phyloP scores from a whole-genome alignment of 116 monocot genomes.

The Cymodocea nodosa region DNA sequence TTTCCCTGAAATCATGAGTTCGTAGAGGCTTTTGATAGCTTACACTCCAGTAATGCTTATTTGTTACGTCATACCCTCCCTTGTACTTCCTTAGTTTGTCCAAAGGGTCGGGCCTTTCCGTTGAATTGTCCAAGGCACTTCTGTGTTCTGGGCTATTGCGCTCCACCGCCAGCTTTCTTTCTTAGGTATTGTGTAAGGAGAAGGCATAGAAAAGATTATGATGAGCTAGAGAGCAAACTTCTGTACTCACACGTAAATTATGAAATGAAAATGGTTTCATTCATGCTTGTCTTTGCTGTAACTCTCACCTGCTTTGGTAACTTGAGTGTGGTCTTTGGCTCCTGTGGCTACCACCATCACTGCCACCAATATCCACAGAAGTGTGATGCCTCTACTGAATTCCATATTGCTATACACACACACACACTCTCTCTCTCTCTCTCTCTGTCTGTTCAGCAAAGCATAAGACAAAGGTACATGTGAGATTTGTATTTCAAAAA shows the following conservation, averaged over 20 bases:
- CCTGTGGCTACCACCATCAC: conserved; percentile 1
- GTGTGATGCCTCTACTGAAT: neutral
- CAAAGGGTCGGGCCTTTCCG: conserved; percentile 66
- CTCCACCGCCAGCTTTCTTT: neutral
- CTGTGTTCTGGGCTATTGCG: neutral
- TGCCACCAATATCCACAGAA: neutral
- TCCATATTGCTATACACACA: neutral
- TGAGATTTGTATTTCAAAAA: neutral
- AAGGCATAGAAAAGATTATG: neutral
- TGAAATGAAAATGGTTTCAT: neutral
- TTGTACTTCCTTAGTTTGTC: conserved; percentile 58
- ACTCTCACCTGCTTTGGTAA: conserved; percentile 3
- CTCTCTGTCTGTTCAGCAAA: neutral
- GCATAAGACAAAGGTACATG: neutral
- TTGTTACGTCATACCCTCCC: conserved; percentile 83
- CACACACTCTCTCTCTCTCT: neutral
- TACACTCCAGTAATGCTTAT: conserved; percentile 99
- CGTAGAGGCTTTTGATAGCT: conserved; percentile 4
- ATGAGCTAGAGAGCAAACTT: neutral
- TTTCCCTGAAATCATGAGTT: neutral
- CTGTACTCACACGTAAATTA: neutral
- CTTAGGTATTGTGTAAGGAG: neutral
- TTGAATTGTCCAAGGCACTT: conserved; percentile 9
- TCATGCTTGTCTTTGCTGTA: neutral
- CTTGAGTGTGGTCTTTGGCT: conserved; percentile 1